Conservation (phyloP, 208 protist genomes). For the Naegleria lovaniensis region DNA sequence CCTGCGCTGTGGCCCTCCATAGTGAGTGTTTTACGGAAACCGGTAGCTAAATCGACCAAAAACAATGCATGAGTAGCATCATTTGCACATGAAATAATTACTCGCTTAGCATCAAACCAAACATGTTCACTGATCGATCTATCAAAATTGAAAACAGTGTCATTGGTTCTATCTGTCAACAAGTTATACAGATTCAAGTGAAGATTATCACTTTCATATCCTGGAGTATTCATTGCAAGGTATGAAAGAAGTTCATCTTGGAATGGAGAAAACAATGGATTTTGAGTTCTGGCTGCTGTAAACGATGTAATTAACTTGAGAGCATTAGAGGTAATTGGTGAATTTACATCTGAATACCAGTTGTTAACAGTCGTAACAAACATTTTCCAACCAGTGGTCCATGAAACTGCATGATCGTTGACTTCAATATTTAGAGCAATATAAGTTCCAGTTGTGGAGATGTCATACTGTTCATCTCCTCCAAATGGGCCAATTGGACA, state of each 20-base stretch:
- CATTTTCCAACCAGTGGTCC: conserved; percentile 34
- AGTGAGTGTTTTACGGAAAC: neutral
- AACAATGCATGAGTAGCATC: neutral
- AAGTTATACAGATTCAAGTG: conserved; percentile 31
- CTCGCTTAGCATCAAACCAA: conserved; percentile 3
- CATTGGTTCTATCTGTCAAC: conserved; percentile 3
- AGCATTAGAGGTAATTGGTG: neutral
- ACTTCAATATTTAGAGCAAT: conserved; percentile 37
- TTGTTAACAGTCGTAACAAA: conserved; percentile 21
- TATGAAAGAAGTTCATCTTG: neutral
- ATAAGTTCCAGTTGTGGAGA: conserved; percentile 25
- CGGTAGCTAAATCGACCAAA: neutral
- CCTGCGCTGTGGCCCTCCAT: neutral
- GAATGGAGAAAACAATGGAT: conserved; percentile 35
- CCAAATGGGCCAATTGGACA: conserved; percentile 35
- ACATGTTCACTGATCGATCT: conserved; percentile 14
- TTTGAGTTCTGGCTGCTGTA: conserved; percentile 31
- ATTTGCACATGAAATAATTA: neutral
- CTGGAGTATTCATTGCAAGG: conserved; percentile 34
- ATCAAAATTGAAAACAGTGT: neutral
- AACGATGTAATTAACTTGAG: neutral
- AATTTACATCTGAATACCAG: neutral
- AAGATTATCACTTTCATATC: conserved; percentile 30
- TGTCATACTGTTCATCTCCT: conserved; percentile 33
- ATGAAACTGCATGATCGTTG: conserved; percentile 26